These are phyloP conservation scores for Paraphaeosphaeria minitans DNA, from an alignment of 2,329 filamentous ascomycete genomes.

Conservation along the genomic window DNA sequence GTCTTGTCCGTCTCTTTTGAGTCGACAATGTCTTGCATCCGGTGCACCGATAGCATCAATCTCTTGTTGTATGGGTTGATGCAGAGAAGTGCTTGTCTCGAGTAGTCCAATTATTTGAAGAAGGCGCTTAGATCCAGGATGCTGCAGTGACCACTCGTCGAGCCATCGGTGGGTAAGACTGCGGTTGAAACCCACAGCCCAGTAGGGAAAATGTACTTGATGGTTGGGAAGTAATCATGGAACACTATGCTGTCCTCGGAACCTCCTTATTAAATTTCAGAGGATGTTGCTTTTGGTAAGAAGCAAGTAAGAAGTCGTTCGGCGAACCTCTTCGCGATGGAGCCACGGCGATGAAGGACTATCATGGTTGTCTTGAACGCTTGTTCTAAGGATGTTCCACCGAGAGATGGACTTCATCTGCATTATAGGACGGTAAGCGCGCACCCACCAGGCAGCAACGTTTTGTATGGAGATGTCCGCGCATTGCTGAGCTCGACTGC, in stretches of 20 bases:
- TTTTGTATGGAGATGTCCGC: not conserved
- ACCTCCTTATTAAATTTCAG: not conserved
- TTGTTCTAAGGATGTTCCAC: not conserved
- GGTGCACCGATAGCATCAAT: constrained; percentile 28
- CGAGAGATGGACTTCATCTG: not conserved
- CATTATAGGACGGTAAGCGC: not conserved
- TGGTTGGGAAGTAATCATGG: constrained; percentile 44
- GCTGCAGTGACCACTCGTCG: constrained; percentile 51
- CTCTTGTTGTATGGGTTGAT: constrained; percentile 20
- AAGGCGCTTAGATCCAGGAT: constrained; percentile 50
- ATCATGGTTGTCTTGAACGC: constrained; percentile 21
- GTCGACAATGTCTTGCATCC: constrained; percentile 37
- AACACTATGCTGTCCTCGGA: constrained; percentile 2
- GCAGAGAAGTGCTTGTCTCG: constrained; percentile 45
- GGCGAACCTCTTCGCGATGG: constrained; percentile 24
- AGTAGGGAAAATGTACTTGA: constrained; percentile 60
- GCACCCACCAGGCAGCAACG: not conserved
- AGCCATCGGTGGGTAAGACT: constrained; percentile 59
- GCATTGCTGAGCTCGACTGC: too few species aligned
- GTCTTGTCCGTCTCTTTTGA: constrained; percentile 16
- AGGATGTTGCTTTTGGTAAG: constrained; percentile 4
- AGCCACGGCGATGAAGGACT: constrained; percentile 27
- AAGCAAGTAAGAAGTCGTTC: constrained; percentile 17
- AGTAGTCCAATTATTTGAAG: constrained; percentile 53
- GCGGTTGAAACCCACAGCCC: constrained; percentile 52